phyloP scores from a whole-genome alignment of 2,329 filamentous ascomycete genomes.

The Phialocephala subalpina region DNA sequence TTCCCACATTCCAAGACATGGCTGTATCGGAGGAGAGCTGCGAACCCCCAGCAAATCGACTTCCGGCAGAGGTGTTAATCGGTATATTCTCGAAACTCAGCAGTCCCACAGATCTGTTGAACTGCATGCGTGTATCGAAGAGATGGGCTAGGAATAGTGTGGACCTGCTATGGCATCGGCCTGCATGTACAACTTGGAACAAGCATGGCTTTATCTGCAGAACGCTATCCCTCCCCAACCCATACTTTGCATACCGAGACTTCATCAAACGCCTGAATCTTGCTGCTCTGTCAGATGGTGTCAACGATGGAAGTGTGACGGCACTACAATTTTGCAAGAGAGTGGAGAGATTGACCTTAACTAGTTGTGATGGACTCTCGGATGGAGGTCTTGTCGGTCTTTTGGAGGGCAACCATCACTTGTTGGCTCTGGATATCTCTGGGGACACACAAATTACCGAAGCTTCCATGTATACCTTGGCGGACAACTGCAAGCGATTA shows the following conservation, averaged over 20 bases:
- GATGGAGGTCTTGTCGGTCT: constrained; percentile 84
- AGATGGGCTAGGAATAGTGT: constrained; percentile 93
- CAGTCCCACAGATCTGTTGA: constrained; percentile 78
- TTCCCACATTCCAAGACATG: constrained; percentile 79
- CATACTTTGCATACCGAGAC: constrained; percentile 88
- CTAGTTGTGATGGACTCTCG: constrained; percentile 85
- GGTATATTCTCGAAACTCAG: constrained; percentile 87
- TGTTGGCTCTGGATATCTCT: constrained; percentile 91
- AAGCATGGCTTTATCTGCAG: constrained; percentile 83
- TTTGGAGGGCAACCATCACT: constrained; percentile 78
- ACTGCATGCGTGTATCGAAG: constrained; percentile 93
- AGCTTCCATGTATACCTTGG: constrained; percentile 77
- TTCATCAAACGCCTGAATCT: constrained; percentile 94
- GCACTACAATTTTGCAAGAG: constrained; percentile 87
- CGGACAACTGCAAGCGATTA: constrained; percentile 81
- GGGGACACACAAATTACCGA: constrained; percentile 83
- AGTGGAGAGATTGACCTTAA: constrained; percentile 91
- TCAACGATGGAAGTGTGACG: constrained; percentile 90
- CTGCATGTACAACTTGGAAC: constrained; percentile 86
- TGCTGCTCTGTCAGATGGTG: constrained; percentile 73
- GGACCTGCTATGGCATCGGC: constrained; percentile 93
- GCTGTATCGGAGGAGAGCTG: constrained; percentile 73
- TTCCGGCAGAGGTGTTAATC: constrained; percentile 96
- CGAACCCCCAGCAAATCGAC: constrained; percentile 79
- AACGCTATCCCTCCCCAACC: constrained; percentile 75